These are phyloP conservation scores for Malus hybrid DNA, from an alignment of 331 rosid species.

Conservation along the genomic window DNA sequence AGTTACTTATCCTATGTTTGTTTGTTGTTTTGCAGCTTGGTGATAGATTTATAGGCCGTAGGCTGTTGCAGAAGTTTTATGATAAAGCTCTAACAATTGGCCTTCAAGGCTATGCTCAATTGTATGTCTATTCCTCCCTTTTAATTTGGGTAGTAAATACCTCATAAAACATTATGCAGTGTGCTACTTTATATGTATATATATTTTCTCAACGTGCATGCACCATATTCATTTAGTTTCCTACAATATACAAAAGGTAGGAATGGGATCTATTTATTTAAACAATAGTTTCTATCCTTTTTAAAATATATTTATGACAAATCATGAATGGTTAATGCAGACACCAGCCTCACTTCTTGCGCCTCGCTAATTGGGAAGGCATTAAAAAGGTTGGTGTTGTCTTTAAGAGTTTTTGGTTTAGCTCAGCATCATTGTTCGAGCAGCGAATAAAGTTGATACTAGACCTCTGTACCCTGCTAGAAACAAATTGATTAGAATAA, in stretches of 20 bases:
- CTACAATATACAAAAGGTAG: background rate
- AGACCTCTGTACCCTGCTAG: background rate
- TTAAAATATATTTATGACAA: slow-evolving; percentile 8
- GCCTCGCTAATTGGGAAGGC: slow-evolving; percentile 96
- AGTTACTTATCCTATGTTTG: background rate
- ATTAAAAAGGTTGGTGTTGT: slow-evolving; percentile 52
- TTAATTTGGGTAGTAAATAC: background rate
- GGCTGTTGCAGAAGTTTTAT: slow-evolving; percentile 73
- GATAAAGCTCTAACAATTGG: slow-evolving; percentile 82
- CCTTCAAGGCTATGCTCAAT: slow-evolving; percentile 83
- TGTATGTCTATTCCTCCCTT: slow-evolving; percentile 40
- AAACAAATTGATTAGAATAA: background rate
- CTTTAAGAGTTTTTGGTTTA: background rate
- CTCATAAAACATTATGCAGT: background rate
- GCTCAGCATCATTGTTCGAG: background rate
- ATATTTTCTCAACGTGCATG: background rate
- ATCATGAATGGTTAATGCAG: slow-evolving; percentile 46
- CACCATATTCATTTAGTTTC: background rate
- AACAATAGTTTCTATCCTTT: background rate
- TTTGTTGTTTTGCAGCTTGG: slow-evolving; percentile 55
- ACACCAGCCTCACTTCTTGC: slow-evolving; percentile 72
- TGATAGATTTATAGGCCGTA: slow-evolving; percentile 82
- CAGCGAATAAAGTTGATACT: background rate
- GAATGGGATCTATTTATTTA: background rate
- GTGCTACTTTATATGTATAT: background rate